phyloP scores from a whole-genome alignment of 768 basidiomycete genomes.

The Mycena galericulata region DNA sequence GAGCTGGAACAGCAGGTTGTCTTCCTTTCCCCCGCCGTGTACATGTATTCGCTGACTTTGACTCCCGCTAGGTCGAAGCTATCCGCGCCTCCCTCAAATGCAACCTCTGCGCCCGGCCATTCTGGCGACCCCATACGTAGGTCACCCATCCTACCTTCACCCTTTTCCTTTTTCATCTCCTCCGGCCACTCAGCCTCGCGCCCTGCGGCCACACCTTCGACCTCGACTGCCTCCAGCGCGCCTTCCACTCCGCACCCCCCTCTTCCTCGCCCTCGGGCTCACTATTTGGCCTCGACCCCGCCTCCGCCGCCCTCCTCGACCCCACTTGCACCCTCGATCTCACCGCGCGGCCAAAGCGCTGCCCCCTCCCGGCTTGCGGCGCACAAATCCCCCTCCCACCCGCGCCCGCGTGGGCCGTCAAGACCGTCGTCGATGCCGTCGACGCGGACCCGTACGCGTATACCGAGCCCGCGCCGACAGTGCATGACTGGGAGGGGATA shows the following conservation, averaged over 20 bases:
- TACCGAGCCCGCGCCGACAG: neutral
- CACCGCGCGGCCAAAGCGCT: slow-evolving; percentile 5
- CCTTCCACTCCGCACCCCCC: slow-evolving; percentile 11
- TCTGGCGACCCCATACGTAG: slow-evolving; percentile 12
- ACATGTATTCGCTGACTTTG: neutral
- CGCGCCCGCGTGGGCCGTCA: slow-evolving; percentile 22
- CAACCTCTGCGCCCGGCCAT: slow-evolving; percentile 6
- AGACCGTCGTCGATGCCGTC: slow-evolving; percentile 11
- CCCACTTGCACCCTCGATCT: neutral
- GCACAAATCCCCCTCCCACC: neutral
- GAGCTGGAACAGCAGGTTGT: neutral
- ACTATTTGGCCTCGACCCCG: too few species aligned
- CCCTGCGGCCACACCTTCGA: slow-evolving; percentile 33
- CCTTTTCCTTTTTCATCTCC: neutral
- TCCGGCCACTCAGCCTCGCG: slow-evolving; percentile 8
- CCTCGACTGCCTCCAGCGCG: slow-evolving; percentile 15
- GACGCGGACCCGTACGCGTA: neutral
- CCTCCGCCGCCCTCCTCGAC: neutral
- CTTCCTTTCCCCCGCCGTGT: neutral
- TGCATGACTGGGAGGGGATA: neutral
- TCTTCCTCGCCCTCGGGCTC: too few species aligned
- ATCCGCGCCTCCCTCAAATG: slow-evolving; percentile 11
- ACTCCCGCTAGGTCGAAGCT: neutral
- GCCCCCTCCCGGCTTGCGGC: slow-evolving; percentile 9
- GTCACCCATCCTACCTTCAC: neutral